Evolutionary conservation across 805 yeast species (phyloP), one percentile per base, ranked within the genome.

Genomic region (Saturnispora diversa): DNA sequence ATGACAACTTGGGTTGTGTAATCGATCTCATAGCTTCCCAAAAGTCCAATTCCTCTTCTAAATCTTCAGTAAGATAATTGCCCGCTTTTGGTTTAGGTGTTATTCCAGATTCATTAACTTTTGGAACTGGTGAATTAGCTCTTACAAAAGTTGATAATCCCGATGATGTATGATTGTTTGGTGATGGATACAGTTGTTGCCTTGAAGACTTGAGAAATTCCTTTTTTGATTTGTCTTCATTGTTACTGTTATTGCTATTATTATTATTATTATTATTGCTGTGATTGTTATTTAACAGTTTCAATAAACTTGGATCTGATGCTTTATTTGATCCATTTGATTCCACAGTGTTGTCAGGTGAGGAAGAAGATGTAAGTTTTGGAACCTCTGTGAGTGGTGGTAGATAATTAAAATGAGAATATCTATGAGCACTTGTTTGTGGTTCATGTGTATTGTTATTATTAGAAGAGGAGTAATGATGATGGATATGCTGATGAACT

Each of bases 401-500:
- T 20, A 82, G 60, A 50, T 79, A 80, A 55, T 80, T 81, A 64
- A 82, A 82, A 62, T 82, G 92, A 36, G 78, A 78, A 44, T 66
- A 73, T 53, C 88, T 61, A 33, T 72, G 68, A 2, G 77, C 61
- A 26, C 72, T 74, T 4, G 75, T 60, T 40, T 75, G 81, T 5
- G 76, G 74, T 40, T 71, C 74, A 16, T 65, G 34, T 20, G 58
- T 40, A 5, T 26, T 28, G 24, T 16, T 37, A 9, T 62, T 42
- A 3, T 63, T 45, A 31, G 69, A 70, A 2, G 75, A 70, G 6
- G 70, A 67, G 58, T 81, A 80, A 59, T 83, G 87, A 55, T 84
- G 84, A 58, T 84, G 90, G 34, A 82, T 77, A 58, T 84, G 95
- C 56, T 86, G 95, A 60, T 86, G 94, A 16, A 86, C 73, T 4